phyloP scores from a whole-genome alignment of 2,329 filamentous ascomycete species.

The Claviceps sp. region DNA sequence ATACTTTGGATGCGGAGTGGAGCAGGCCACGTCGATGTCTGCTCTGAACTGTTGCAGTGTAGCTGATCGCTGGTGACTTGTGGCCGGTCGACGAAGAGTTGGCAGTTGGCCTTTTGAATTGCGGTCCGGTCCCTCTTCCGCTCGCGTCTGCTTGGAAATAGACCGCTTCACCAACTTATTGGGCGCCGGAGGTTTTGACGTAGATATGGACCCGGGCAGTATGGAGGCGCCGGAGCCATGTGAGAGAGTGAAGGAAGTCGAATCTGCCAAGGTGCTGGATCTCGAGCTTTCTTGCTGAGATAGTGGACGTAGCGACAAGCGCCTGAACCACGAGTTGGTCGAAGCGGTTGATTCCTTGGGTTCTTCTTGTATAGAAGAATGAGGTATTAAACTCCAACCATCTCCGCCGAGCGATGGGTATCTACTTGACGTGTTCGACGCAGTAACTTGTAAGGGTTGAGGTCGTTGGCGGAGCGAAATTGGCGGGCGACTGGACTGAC shows the following conservation, averaged over 20 bases:
- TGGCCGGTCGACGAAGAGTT: slow-evolving; percentile 58
- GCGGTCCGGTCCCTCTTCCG: slow-evolving; percentile 29
- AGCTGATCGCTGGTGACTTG: slow-evolving; percentile 64
- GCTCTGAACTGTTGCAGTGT: slow-evolving; percentile 46
- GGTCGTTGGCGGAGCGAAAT: slow-evolving; percentile 25
- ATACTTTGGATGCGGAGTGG: slow-evolving; percentile 15
- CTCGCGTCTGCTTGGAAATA: slow-evolving; percentile 34
- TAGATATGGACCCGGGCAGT: slow-evolving; percentile 26
- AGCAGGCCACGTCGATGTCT: slow-evolving; percentile 14
- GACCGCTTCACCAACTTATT: slow-evolving; percentile 71
- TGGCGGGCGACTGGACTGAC: slow-evolving; percentile 20
- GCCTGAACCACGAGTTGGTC: slow-evolving; percentile 58
- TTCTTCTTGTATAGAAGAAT: slow-evolving; percentile 25
- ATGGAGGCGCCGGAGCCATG: slow-evolving; percentile 56
- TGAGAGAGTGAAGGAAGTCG: slow-evolving; percentile 51
- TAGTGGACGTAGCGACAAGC: slow-evolving; percentile 51
- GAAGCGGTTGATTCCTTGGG: slow-evolving; percentile 46
- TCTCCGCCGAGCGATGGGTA: slow-evolving; percentile 27
- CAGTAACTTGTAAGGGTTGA: slow-evolving; percentile 26
- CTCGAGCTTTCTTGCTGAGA: slow-evolving; percentile 51
- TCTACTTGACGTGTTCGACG: slow-evolving; percentile 25
- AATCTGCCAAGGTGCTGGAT: slow-evolving; percentile 52
- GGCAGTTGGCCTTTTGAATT: slow-evolving; percentile 48
- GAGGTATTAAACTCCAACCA: background rate
- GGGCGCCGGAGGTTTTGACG: slow-evolving; percentile 37